phyloP scores from a whole-genome alignment of 371 early-diverging fungal species.

The Parasitella parasitica region DNA sequence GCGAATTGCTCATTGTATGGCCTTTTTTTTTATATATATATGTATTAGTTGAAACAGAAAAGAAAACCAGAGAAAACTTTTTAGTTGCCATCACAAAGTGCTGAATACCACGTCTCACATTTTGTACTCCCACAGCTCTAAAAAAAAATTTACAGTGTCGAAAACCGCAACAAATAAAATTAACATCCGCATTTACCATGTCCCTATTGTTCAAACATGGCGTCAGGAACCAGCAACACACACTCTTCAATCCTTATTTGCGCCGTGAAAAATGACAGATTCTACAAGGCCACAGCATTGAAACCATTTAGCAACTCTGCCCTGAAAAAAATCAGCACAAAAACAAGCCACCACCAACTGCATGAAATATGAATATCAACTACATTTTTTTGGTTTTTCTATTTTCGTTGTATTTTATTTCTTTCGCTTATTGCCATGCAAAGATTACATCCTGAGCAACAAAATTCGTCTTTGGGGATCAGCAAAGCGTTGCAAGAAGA shows the following conservation, averaged over 20 bases:
- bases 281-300: background rate
- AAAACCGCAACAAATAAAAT: background rate
- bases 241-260: background rate
- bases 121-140: background rate
- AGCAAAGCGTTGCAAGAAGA: constrained; percentile 34
- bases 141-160: background rate
- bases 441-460: constrained; percentile 21
- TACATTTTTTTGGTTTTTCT: constrained; percentile 2
- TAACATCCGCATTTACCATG: background rate
- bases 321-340: background rate
- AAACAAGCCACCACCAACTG: background rate
- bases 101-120: background rate
- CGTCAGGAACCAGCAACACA: background rate
- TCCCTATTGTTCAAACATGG: background rate
- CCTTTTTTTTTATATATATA: background rate
- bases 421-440: constrained; percentile 7
- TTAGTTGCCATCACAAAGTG: background rate
- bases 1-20: background rate
- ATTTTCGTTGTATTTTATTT: background rate
- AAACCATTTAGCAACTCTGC: background rate
- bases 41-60: background rate
- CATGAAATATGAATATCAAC: background rate
- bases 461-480: constrained; percentile 43
- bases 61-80: background rate
- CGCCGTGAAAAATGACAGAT: background rate